Base-by-base conservation (phyloP, 1,139 yeast genomes). In the Hemisphaericaspora subhashii region DNA sequence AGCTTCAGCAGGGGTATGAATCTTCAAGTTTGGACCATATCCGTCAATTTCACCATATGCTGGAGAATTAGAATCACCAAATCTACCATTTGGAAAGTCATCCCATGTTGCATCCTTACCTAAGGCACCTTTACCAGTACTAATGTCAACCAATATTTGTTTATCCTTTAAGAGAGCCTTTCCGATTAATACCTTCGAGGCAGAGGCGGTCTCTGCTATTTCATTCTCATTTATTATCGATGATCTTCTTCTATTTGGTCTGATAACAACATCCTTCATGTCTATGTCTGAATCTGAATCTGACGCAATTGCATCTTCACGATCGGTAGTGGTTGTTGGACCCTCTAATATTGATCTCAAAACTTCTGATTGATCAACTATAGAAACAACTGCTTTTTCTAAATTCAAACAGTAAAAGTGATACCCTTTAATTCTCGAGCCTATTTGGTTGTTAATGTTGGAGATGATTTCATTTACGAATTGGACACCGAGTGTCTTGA, bases 1-100 rank as follows among this genome's bases (percentile, higher is more conserved):
- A 0, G 96, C 96, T 53, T 75, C 80, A 31, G 74, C 72, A n/a
- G 82, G 75, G 7, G 89, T 76, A 41, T 59, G 60, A 11, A 86
- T 79, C 54, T 89, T 90, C 52, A 92, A 74, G 5, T 86, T 80
- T 1, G 97, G 96, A 1, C 98, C 98, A 61, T 92, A 92, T 24
- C 98, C 98, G 58, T 90, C 97, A 54, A 90, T 86, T 62, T 90
- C 97, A 66, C 98, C 98, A 63, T 86, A 92, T 0, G 98, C 92
- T 5, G 98, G 98, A 24, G 98, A 89, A 51, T 95, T 75, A 0
- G 98, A 88, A 63, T 94, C 97, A 63, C 98, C 97, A 61, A 89
- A 92, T 65, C 98, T 79, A 54, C 98, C 98, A 58, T 92, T 92
- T 13, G 98, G 95, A 62, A 88, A 92, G 55, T 92, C 98, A 68